Conservation (phyloP, 1,139 yeast species). For the Candida tropicalis region DNA sequence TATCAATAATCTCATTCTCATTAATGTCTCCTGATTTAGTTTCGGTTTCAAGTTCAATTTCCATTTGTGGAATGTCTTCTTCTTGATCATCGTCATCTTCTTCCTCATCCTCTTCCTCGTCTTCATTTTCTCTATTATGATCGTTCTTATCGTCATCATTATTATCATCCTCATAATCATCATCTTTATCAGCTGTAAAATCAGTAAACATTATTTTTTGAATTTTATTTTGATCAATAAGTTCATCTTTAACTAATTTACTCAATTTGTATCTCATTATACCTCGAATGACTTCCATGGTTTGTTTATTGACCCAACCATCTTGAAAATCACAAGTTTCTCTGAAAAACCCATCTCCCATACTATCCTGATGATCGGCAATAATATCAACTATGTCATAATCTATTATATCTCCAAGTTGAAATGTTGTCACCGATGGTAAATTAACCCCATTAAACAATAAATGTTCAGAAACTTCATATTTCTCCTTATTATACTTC, state of each 20-base stretch:
- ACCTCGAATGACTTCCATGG: constrained; percentile 64
- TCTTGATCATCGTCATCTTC: constrained; percentile 19
- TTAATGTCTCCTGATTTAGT: constrained; percentile 9
- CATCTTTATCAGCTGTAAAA: constrained; percentile 35
- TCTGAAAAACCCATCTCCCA: constrained; percentile 46
- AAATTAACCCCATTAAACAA: constrained; percentile 72
- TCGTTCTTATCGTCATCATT: constrained; percentile 21
- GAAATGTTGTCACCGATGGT: constrained; percentile 74
- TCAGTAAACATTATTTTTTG: constrained; percentile 45
- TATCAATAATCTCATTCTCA: constrained; percentile 28
- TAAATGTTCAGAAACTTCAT: constrained; percentile 50
- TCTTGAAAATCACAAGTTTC: constrained; percentile 47
- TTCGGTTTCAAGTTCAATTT: constrained; percentile 15
- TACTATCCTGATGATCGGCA: constrained; percentile 32
- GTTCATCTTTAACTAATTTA: constrained; percentile 49
- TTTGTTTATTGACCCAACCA: constrained; percentile 78
- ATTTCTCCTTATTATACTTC: constrained; percentile 16
- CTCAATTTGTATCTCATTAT: constrained; percentile 74
- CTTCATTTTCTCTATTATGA: constrained; percentile 12
- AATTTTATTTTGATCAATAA: constrained; percentile 43
- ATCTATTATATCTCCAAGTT: constrained; percentile 80
- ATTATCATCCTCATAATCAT: constrained; percentile 26
- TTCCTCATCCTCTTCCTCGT: constrained; percentile 15
- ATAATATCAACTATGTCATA: constrained; percentile 58
- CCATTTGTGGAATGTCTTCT: constrained; percentile 26